phyloP scores from a whole-genome alignment of 2,329 filamentous ascomycete species.

The Pseudogymnoascus sp. region DNA sequence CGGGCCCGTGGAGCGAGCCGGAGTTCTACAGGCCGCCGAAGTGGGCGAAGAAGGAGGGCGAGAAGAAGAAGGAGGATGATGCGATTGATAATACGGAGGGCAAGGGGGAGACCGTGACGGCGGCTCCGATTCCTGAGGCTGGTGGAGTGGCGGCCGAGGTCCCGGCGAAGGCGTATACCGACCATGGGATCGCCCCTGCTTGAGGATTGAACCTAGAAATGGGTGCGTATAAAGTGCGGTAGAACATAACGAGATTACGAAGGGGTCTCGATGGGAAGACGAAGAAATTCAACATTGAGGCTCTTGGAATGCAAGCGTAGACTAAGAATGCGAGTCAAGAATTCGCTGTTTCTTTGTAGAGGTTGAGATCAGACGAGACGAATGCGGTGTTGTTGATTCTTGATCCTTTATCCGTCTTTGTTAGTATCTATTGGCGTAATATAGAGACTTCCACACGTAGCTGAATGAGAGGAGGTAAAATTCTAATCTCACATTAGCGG shows the following conservation, averaged over 20 bases:
- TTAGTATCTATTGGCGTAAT: not conserved
- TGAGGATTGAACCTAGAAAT: not conserved
- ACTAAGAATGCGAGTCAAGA: not conserved
- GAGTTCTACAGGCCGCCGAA: conserved; percentile 58
- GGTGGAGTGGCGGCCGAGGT: not conserved
- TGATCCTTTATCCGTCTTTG: not conserved
- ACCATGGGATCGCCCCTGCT: not conserved
- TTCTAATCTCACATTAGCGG: not conserved
- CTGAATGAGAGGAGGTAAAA: not conserved
- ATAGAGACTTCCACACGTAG: not conserved
- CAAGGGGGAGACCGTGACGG: conserved; percentile 14
- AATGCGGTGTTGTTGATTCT: not conserved
- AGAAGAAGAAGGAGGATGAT: conserved; percentile 24
- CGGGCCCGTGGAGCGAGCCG: conserved; percentile 77
- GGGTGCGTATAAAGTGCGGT: not conserved
- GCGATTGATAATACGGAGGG: conserved; percentile 31
- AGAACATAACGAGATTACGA: conserved; percentile 4
- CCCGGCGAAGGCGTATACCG: not conserved
- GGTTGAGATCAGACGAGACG: not conserved
- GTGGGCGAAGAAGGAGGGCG: conserved; percentile 46
- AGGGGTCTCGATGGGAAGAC: not conserved
- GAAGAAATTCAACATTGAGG: not conserved
- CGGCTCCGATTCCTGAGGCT: conserved; percentile 7
- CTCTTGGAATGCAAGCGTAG: not conserved
- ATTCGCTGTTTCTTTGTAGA: not conserved